Evolutionary conservation across 169 alveolate genomes (phyloP).

Genomic region (Theileria parva): DNA sequence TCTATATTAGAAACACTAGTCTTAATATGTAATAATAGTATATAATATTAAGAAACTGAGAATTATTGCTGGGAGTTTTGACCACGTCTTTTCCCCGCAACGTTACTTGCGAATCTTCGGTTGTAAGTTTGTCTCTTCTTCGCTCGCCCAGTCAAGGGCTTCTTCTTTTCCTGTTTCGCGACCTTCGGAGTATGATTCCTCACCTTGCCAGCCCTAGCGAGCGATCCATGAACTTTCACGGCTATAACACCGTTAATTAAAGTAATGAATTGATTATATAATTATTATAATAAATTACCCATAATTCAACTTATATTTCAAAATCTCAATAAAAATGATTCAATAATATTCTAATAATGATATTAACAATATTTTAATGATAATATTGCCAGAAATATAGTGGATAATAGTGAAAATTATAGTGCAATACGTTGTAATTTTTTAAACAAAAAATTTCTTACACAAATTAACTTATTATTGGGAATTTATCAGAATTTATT

Average conservation of each 20-base stretch:
- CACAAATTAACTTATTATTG: neutral
- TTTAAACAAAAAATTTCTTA: too few relatives aligned
- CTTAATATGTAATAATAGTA: too few relatives aligned
- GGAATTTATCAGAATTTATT: neutral
- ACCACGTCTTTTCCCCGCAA: slow-evolving; percentile 81
- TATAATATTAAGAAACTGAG: neutral
- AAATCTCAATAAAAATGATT: neutral
- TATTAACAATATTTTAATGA: too few relatives aligned
- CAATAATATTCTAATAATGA: too few relatives aligned
- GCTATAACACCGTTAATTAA: slow-evolving; percentile 20
- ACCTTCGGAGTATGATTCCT: slow-evolving; percentile 97
- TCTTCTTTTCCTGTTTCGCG: slow-evolving; percentile 93
- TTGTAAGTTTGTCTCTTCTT: slow-evolving; percentile 95
- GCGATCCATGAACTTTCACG: slow-evolving; percentile 94
- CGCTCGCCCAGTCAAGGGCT: slow-evolving; percentile 96
- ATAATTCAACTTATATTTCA: neutral
- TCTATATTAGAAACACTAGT: neutral
- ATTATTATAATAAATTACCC: neutral
- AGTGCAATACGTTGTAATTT: neutral
- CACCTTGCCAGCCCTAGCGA: slow-evolving; percentile 99
- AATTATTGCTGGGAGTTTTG: slow-evolving; percentile 75
- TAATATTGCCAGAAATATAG: neutral
- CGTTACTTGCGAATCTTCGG: slow-evolving; percentile 91
- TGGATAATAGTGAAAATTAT: too few relatives aligned
- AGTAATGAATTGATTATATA: neutral